Percentiles rank a stretch among this genome's conserved stretches.
Conservation (phyloP, 441 rosid genomes). For the Populus hybrid region DNA sequence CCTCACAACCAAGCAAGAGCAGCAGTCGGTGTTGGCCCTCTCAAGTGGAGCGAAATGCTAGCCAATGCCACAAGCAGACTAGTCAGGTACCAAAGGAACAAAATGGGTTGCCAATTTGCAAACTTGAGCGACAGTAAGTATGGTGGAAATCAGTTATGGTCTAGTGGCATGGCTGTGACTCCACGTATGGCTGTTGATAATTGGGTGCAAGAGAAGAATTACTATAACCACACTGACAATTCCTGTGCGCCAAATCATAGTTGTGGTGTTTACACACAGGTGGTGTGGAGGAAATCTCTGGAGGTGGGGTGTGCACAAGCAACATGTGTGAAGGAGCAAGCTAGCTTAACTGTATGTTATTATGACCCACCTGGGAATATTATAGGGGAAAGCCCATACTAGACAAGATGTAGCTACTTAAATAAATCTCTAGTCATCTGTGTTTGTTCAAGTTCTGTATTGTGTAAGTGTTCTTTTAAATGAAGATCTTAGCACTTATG, state of each 20-base stretch:
- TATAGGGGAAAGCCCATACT: constrained; percentile 74
- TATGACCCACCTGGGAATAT: constrained; percentile 81
- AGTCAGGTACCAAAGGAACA: constrained; percentile 62
- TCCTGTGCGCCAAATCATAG: constrained; percentile 47
- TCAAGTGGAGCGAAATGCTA: constrained; percentile 58
- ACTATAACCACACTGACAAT: constrained; percentile 50
- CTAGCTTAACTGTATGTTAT: constrained; percentile 66
- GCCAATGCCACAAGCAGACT: constrained; percentile 45
- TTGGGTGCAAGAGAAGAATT: constrained; percentile 68
- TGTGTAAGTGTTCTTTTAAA: background rate
- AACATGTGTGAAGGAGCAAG: constrained; percentile 42
- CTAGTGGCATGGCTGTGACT: constrained; percentile 43
- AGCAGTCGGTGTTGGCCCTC: constrained; percentile 54
- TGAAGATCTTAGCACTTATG: background rate
- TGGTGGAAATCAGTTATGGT: constrained; percentile 75
- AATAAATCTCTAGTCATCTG: background rate
- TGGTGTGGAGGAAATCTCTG: constrained; percentile 66
- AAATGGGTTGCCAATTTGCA: constrained; percentile 67
- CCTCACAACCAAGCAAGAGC: constrained; percentile 79
- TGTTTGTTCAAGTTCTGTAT: constrained; percentile 1
- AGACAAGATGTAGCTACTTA: background rate
- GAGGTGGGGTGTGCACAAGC: constrained; percentile 79
- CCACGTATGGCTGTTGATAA: constrained; percentile 58
- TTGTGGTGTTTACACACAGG: constrained; percentile 77
- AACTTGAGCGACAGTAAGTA: constrained; percentile 46